phyloP scores from a whole-genome alignment of 345 rosid species.

The Geranium rotundifolium region DNA sequence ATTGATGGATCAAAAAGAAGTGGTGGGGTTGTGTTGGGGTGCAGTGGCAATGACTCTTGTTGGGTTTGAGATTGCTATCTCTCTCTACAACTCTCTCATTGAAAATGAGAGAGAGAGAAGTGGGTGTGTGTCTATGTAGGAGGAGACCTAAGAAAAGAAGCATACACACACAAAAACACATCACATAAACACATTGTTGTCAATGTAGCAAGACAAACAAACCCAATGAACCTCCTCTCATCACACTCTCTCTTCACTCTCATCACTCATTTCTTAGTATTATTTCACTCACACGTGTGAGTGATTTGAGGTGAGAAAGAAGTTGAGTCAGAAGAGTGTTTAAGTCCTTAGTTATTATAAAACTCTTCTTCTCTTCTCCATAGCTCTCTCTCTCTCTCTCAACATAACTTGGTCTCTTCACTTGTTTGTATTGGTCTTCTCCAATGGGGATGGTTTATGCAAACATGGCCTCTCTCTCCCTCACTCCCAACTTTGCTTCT shows the following conservation, averaged over 20 bases:
- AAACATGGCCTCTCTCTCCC: conserved; percentile 36
- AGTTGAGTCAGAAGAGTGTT: too few relatives aligned
- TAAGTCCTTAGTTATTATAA: too few relatives aligned
- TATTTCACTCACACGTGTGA: not conserved
- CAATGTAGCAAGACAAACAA: too few relatives aligned
- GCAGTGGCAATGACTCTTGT: conserved; percentile 14
- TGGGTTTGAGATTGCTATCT: conserved; percentile 16
- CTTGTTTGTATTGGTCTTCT: not conserved
- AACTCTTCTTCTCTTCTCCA: conserved; percentile 15
- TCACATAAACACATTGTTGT: too few relatives aligned
- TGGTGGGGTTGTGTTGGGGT: too few relatives aligned
- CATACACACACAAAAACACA: not conserved
- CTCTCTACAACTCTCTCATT: too few relatives aligned
- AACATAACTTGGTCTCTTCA: not conserved
- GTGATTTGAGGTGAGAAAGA: not conserved
- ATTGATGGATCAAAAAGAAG: too few relatives aligned
- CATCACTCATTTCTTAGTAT: too few relatives aligned
- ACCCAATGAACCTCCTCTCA: too few relatives aligned
- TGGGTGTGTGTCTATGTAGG: not conserved
- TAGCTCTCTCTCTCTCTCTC: not conserved
- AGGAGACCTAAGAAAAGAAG: not conserved
- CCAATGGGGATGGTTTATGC: conserved; percentile 4
- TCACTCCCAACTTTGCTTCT: conserved; percentile 14
- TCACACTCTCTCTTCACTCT: too few relatives aligned
- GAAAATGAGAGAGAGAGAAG: conserved; percentile 8